Evolutionary conservation across 2,329 filamentous ascomycete species (phyloP).

Genomic region (Tolypocladium guangdongense): DNA sequence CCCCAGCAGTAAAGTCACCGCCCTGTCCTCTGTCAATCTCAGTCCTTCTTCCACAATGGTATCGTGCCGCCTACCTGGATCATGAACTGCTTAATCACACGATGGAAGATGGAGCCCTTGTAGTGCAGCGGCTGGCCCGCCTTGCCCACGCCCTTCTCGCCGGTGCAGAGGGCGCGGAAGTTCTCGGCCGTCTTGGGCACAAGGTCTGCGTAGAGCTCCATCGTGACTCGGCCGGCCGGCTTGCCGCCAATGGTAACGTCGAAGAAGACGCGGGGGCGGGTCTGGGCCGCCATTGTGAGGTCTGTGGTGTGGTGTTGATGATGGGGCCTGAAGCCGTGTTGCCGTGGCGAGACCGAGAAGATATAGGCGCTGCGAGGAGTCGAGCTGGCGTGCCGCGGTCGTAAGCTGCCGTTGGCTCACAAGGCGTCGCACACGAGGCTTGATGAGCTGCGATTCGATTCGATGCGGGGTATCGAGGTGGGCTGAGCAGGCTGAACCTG

Average conservation of each 20-base stretch:
- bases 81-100: constrained; percentile 98
- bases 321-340: background rate
- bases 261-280: constrained; percentile 79
- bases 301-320: background rate
- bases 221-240: constrained; percentile 65
- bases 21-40: constrained; percentile 46
- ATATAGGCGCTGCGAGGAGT: background rate
- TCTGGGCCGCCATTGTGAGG: constrained; percentile 29
- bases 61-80: constrained; percentile 36
- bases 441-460: background rate
- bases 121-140: constrained; percentile 79
- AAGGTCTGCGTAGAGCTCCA: constrained; percentile 68
- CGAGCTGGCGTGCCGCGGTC: background rate
- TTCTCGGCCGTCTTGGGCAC: constrained; percentile 95
- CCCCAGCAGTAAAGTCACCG: constrained; percentile 89
- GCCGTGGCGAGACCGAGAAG: background rate
- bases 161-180: constrained; percentile 88
- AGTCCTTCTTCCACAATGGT: background rate
- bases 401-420: background rate
- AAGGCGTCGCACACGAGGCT: background rate
- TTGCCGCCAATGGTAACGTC: constrained; percentile 75
- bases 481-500: background rate
- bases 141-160: constrained; percentile 80
- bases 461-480: background rate
- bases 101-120: constrained; percentile 89